Evolutionary conservation across 2,329 filamentous ascomycete genomes (phyloP).

Genomic region (Neofusicoccum ribis): DNA sequence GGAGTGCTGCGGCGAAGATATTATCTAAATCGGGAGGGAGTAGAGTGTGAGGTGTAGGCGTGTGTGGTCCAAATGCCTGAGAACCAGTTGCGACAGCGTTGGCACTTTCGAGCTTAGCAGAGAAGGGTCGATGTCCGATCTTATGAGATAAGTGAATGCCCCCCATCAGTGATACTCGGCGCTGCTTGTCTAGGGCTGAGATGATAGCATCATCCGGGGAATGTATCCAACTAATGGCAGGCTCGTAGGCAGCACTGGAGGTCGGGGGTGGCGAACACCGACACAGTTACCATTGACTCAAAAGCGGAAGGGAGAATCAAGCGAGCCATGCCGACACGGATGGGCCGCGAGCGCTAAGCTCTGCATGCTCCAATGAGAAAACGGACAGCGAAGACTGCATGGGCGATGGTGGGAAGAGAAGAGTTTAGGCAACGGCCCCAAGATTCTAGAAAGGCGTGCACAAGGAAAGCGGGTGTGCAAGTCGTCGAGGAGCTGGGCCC

Average conservation of each 20-base stretch:
- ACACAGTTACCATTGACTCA: conserved; percentile 6
- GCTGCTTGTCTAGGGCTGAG: neutral
- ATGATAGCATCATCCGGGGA: conserved; percentile 1
- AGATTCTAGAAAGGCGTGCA: neutral
- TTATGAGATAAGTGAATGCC: neutral
- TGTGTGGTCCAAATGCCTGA: neutral
- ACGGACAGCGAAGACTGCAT: neutral
- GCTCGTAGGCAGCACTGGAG: conserved; percentile 9
- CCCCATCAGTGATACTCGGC: neutral
- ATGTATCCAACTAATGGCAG: neutral
- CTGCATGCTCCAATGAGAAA: neutral
- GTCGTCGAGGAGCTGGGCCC: neutral
- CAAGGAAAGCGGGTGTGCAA: neutral
- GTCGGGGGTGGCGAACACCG: conserved; percentile 6
- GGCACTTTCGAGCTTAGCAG: neutral
- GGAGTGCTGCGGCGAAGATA: neutral
- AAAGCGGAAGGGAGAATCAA: conserved; percentile 9
- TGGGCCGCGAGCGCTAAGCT: neutral
- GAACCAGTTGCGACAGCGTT: neutral
- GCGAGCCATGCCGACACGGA: neutral
- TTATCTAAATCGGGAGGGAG: neutral
- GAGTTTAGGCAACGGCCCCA: conserved; percentile 7
- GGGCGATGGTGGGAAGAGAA: neutral
- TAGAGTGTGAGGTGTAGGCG: neutral
- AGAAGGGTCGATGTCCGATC: neutral